Evolutionary conservation across 352 stramenopile species (phyloP).

Genomic region (Phytophthora sojae): DNA sequence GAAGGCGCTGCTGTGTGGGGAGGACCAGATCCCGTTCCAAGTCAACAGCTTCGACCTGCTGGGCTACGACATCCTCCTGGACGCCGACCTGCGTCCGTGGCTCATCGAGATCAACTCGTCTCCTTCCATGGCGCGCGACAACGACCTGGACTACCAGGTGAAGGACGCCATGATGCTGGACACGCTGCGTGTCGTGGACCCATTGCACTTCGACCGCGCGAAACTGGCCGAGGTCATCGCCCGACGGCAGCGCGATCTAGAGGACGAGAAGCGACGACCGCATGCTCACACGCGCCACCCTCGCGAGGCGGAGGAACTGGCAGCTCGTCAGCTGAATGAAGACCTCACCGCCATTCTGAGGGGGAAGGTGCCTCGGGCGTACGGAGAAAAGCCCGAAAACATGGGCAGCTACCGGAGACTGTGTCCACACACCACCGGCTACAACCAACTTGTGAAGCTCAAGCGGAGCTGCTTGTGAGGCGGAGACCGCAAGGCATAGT

Average conservation of each 20-base stretch:
- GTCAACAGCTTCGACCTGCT: conserved; percentile 95
- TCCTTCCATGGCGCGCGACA: conserved; percentile 91
- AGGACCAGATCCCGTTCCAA: conserved; percentile 91
- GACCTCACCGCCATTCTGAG: conserved; percentile 75
- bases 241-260: conserved; percentile 62
- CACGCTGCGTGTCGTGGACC: conserved; percentile 87
- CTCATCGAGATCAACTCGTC: conserved; percentile 97
- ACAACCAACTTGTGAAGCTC: conserved; percentile 78
- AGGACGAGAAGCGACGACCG: conserved; percentile 64
- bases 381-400: conserved; percentile 70
- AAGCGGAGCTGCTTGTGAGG: conserved; percentile 63
- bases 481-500: conserved; percentile 1
- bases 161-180: conserved; percentile 92
- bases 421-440: conserved; percentile 65
- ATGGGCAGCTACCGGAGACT: conserved; percentile 73
- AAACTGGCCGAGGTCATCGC: conserved; percentile 74
- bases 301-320: conserved; percentile 58
- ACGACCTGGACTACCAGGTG: conserved; percentile 86
- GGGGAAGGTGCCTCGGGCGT: conserved; percentile 56
- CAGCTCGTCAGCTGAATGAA: conserved; percentile 63
- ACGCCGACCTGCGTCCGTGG: conserved; percentile 91
- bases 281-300: conserved; percentile 65
- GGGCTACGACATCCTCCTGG: conserved; percentile 96
- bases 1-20: conserved; percentile 88
- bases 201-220: conserved; percentile 80